Percentiles rank a stretch among this genome's conserved stretches.
Evolutionary conservation across 441 rosid genomes (phyloP).

Genomic region (Jatropha multifida): DNA sequence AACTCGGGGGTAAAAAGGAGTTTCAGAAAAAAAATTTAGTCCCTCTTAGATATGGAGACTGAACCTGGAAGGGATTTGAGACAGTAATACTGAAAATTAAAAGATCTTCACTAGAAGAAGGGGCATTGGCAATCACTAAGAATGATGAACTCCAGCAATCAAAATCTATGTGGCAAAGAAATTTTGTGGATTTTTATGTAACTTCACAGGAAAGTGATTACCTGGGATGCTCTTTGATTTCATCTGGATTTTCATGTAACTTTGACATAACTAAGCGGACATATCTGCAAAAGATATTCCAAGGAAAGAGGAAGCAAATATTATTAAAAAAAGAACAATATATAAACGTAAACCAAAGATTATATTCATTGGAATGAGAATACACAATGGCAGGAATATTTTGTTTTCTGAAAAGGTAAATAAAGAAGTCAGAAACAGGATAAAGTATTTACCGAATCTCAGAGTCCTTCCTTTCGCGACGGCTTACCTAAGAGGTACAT

Average conservation of each 20-base stretch:
- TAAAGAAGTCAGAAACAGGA: not conserved
- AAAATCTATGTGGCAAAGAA: not conserved
- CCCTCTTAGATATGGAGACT: not conserved
- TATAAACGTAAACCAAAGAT: not conserved
- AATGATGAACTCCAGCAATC: not conserved
- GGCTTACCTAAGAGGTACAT: slow-evolving; percentile 52
- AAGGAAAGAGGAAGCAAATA: not conserved
- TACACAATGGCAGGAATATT: not conserved
- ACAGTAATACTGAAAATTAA: not conserved
- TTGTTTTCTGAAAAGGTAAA: slow-evolving; percentile 6
- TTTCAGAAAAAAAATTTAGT: not conserved
- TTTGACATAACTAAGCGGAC: slow-evolving; percentile 83
- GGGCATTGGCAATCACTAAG: not conserved
- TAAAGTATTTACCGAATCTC: slow-evolving; percentile 71
- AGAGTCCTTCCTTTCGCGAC: slow-evolving; percentile 92
- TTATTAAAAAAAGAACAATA: not conserved
- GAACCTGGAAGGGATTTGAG: not conserved
- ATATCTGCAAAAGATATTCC: slow-evolving; percentile 49
- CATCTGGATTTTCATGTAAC: slow-evolving; percentile 45
- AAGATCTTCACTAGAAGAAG: not conserved
- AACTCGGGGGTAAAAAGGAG: not conserved
- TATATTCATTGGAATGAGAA: not conserved
- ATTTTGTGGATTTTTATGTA: not conserved
- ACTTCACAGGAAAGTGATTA: slow-evolving; percentile 28
- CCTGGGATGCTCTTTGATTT: slow-evolving; percentile 75